A percentile compares a stretch with the other conserved stretches of the same genome.
These are phyloP conservation scores for Asterochloris erici DNA, from an alignment of 139 green algal genomes.

Conservation along the genomic window DNA sequence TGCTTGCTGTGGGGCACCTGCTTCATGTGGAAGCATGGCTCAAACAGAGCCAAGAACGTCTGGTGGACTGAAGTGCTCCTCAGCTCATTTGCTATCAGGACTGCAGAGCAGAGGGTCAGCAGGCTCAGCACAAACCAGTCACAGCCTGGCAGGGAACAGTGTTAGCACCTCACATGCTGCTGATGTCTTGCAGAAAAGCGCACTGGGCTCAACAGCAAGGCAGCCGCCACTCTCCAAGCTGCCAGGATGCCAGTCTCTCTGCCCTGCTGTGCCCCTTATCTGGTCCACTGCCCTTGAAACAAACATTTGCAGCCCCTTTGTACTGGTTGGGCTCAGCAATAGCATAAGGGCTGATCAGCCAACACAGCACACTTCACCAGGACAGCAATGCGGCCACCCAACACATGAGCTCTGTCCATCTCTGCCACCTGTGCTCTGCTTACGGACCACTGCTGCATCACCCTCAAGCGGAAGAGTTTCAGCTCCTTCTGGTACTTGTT, in stretches of 20 bases:
- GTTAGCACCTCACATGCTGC: not conserved
- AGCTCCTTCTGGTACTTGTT: too few species aligned
- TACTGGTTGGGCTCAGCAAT: too few species aligned
- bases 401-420: too few species aligned
- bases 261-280: too few species aligned
- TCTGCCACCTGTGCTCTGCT: too few species aligned
- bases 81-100: slow-evolving; percentile 80
- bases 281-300: too few species aligned
- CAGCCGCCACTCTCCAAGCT: not conserved
- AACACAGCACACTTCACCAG: too few species aligned
- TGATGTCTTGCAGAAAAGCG: not conserved
- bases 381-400: too few species aligned
- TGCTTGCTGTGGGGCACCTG: slow-evolving; percentile 45
- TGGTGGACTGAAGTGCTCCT: slow-evolving; percentile 68
- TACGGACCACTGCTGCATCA: too few species aligned
- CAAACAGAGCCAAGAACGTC: slow-evolving; percentile 59
- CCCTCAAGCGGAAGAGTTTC: too few species aligned
- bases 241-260: not conserved
- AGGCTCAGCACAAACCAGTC: not conserved
- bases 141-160: not conserved
- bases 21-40: slow-evolving; percentile 55
- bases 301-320: too few species aligned
- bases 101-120: slow-evolving; percentile 28
- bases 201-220: not conserved
- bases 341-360: too few species aligned